Conservation (phyloP, 2,329 filamentous ascomycete genomes). For the Atkinsonella texensis region DNA sequence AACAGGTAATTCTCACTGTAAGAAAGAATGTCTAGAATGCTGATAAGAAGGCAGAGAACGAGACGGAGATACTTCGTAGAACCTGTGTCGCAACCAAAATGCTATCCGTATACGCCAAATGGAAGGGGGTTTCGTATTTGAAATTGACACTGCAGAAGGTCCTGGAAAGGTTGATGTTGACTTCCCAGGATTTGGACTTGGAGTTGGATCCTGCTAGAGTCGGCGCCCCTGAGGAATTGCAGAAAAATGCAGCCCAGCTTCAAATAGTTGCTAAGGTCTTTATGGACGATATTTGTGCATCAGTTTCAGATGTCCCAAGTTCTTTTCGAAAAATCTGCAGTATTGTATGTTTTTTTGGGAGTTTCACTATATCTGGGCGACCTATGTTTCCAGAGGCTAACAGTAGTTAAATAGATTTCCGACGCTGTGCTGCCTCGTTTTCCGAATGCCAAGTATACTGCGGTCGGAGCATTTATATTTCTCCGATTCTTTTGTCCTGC, state of each 20-base stretch:
- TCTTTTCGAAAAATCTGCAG: slow-evolving; percentile 56
- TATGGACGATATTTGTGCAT: slow-evolving; percentile 58
- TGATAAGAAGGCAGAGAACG: slow-evolving; percentile 38
- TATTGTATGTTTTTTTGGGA: slow-evolving; percentile 36
- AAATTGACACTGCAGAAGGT: slow-evolving; percentile 54
- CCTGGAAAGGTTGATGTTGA: slow-evolving; percentile 52
- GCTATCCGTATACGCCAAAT: slow-evolving; percentile 59
- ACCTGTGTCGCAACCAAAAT: slow-evolving; percentile 64
- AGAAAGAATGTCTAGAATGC: not conserved
- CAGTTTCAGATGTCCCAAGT: slow-evolving; percentile 46
- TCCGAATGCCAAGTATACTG: slow-evolving; percentile 59
- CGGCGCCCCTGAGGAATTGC: slow-evolving; percentile 46
- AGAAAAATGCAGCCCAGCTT: slow-evolving; percentile 54
- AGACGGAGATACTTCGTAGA: slow-evolving; percentile 53
- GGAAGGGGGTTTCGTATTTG: slow-evolving; percentile 55
- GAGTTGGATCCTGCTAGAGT: slow-evolving; percentile 55
- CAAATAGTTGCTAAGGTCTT: slow-evolving; percentile 58
- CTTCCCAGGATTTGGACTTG: slow-evolving; percentile 54
- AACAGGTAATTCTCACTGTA: slow-evolving; percentile 32
- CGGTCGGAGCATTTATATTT: slow-evolving; percentile 60
- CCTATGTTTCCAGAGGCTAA: not conserved
- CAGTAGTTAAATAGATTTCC: slow-evolving; percentile 35
- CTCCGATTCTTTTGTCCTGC: slow-evolving; percentile 62
- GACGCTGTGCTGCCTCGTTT: slow-evolving; percentile 51
- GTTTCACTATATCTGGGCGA: not conserved